Base-by-base conservation (phyloP, 139 green algal genomes). In the Dunaliella primolecta region DNA sequence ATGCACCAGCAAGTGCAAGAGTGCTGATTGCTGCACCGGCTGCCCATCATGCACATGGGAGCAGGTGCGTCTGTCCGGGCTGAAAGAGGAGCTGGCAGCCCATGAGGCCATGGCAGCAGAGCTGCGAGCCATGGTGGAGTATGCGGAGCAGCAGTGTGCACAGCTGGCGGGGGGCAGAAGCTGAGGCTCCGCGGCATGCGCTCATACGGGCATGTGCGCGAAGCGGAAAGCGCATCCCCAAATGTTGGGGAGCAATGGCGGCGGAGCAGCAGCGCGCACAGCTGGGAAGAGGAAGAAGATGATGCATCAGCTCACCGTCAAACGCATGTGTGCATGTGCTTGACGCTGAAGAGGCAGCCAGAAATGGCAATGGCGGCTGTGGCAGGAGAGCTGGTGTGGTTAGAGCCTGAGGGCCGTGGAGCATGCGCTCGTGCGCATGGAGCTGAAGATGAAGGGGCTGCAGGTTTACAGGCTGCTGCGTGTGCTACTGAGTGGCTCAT, bases 51-150 rank as follows among this genome's bases (percentile, higher is more conserved):
- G 32, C 75, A 80, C 32, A 2, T 33, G 36, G 11, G 29, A 80
- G 75, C 75, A 80, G 75, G 7, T 80, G n/a, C 75, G 30, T 36
- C 75, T 80, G 75, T 23, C 2, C 2, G 75, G 75, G 29, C 30
- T 80, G 75, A 80, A 11, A 11, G 75, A 80, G 30, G 75, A 80
- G 29, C 75, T 80, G 30, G 75, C 75, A 15, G 75, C 75, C 36
- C 11, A 11, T 36, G 75, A 80, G 75, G 7, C 33, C 1, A 33
- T 36, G 75, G 75, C 36, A 2, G 75, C 75, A 37, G 75, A 80
- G 7, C n/a, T 80, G 30, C 75, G 7, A 29, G 7, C 3, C 24
- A 36, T 80, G 75, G 75, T 80, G n/a, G 3, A 21, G 75, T 11
- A 80, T 11, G 75, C 75, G 2, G 75, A 80, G 46, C 46, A 64